These are phyloP conservation scores for Alternaria infectoria DNA, from an alignment of 2,329 filamentous ascomycete species.

Conservation along the genomic window DNA sequence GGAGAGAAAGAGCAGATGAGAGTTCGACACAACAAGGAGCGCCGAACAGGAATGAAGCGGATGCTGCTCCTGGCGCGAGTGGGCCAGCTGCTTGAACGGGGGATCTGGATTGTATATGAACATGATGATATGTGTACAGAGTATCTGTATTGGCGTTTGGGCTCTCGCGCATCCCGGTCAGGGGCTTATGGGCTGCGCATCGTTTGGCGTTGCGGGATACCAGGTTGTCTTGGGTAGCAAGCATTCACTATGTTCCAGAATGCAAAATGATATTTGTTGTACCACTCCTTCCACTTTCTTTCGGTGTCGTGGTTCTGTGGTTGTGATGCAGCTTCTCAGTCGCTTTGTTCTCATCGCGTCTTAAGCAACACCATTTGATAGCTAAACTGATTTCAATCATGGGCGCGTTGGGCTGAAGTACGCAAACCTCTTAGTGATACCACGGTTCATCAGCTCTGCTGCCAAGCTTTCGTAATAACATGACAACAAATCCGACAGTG, in stretches of 20 bases:
- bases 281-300: background rate
- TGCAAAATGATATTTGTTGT: background rate
- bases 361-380: background rate
- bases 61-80: background rate
- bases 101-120: no score
- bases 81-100: background rate
- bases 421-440: no score
- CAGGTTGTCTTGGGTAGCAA: background rate
- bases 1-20: conserved; percentile 14
- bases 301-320: background rate
- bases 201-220: background rate
- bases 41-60: background rate
- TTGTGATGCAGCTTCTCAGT: background rate
- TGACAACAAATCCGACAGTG: no score
- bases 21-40: conserved; percentile 3
- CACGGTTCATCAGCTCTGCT: no score
- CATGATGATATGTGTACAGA: background rate
- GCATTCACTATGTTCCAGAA: background rate
- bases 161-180: background rate
- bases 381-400: no score
- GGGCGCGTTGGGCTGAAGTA: no score
- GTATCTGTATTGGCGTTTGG: background rate
- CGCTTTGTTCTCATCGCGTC: background rate
- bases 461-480: no score
- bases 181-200: background rate